Conservation (phyloP, 257 asterid species). For the Euphrasia confusa region DNA sequence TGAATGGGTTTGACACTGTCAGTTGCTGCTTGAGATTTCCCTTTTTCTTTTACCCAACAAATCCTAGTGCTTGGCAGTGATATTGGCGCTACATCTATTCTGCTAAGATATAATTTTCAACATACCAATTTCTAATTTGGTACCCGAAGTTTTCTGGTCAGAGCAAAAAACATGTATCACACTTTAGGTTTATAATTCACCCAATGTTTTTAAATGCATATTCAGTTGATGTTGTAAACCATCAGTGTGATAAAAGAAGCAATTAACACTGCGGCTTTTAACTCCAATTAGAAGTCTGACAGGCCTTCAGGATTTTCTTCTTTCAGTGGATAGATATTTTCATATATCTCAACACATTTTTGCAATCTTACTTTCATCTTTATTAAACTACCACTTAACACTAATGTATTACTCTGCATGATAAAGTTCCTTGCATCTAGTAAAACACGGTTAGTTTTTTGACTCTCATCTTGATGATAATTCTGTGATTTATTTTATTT, state of each 20-base stretch:
- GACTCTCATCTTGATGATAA: conserved; percentile 10
- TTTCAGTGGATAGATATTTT: conserved; percentile 5
- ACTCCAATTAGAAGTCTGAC: not conserved
- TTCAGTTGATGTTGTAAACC: not conserved
- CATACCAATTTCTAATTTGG: conserved; percentile 4
- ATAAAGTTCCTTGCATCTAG: conserved; percentile 18
- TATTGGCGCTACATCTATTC: no score
- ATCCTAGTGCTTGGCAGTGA: conserved; percentile 1
- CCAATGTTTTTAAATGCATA: not conserved
- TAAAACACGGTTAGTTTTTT: not conserved
- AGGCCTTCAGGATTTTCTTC: not conserved
- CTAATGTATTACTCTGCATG: conserved; percentile 7
- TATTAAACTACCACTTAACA: not conserved
- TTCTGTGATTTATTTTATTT: conserved; percentile 9
- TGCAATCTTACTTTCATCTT: conserved; percentile 13
- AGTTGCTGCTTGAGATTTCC: not conserved
- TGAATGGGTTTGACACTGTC: conserved; percentile 1
- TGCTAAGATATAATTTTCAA: not conserved
- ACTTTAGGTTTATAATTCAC: not conserved
- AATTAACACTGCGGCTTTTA: not conserved
- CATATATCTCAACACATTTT: not conserved
- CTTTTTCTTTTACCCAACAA: not conserved
- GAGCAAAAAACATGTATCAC: not conserved
- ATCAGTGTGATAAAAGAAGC: conserved; percentile 8
- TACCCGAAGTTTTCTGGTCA: conserved; percentile 9